Evolutionary conservation across 148 eudicot species (phyloP).

Genomic region (Rhododendron griersonianum): DNA sequence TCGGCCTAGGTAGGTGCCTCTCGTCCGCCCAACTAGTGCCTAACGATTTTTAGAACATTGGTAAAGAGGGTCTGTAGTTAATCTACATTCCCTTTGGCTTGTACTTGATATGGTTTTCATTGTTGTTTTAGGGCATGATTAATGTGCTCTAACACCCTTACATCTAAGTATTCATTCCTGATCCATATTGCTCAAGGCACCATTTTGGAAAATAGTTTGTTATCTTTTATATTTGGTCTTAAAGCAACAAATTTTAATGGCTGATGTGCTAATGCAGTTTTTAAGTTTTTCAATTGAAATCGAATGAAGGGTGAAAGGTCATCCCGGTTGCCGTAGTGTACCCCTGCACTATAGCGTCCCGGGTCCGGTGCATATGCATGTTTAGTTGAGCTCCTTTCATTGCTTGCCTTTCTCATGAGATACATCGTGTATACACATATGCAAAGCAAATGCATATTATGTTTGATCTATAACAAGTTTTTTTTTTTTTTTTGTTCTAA

Average conservation of each 20-base stretch:
- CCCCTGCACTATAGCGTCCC: no score
- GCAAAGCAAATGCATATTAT: background rate
- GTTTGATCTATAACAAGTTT: background rate
- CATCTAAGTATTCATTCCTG: background rate
- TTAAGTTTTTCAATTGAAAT: background rate
- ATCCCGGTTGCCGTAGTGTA: background rate
- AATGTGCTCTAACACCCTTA: background rate
- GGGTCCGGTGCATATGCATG: background rate
- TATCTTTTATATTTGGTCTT: background rate
- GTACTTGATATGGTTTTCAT: background rate
- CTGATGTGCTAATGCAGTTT: background rate
- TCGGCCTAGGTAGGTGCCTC: no score
- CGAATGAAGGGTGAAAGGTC: background rate
- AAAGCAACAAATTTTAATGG: background rate
- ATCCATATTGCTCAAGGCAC: background rate
- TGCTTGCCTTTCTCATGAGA: background rate
- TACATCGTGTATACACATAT: background rate
- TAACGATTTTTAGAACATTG: no score
- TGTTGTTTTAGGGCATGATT: background rate
- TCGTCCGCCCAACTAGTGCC: no score
- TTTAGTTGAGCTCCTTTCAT: background rate
- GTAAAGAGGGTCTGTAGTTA: no score
- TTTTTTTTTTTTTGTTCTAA: background rate
- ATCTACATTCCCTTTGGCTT: background rate
- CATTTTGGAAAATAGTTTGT: background rate